phyloP scores from a whole-genome alignment of 345 rosid species.

The Gossypium rotundifolium region DNA sequence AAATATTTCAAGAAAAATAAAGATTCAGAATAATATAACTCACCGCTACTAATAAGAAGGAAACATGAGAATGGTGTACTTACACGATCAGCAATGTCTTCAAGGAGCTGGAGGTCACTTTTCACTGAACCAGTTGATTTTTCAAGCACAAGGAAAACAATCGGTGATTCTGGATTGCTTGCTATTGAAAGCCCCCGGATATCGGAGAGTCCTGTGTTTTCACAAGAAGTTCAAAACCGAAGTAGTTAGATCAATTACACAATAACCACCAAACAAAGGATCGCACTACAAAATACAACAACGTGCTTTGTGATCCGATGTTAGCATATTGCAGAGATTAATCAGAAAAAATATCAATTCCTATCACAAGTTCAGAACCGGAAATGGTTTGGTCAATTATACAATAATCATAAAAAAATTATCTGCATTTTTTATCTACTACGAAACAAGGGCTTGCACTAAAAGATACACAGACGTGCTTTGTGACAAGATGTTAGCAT shows the following conservation, averaged over 20 bases:
- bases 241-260: not conserved
- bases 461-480: no score
- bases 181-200: conserved; percentile 50
- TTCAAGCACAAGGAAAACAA: conserved; percentile 59
- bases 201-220: conserved; percentile 46
- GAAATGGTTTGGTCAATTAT: not conserved
- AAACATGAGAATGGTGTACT: conserved; percentile 21
- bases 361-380: not conserved
- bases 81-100: conserved; percentile 59
- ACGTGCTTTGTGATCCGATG: not conserved
- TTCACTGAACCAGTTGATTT: conserved; percentile 51
- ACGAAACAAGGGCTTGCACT: not conserved
- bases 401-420: not conserved
- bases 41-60: not conserved
- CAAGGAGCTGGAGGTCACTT: conserved; percentile 60
- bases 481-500: not conserved
- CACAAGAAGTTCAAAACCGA: conserved; percentile 4
- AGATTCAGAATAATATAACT: not conserved
- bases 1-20: not conserved
- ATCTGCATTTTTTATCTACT: not conserved
- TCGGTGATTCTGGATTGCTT: conserved; percentile 76
- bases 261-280: not conserved
- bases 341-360: no score
- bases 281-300: not conserved
- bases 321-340: no score